Conservation (phyloP, 179 eudicot species). For the Sideroxylon spinosum region DNA sequence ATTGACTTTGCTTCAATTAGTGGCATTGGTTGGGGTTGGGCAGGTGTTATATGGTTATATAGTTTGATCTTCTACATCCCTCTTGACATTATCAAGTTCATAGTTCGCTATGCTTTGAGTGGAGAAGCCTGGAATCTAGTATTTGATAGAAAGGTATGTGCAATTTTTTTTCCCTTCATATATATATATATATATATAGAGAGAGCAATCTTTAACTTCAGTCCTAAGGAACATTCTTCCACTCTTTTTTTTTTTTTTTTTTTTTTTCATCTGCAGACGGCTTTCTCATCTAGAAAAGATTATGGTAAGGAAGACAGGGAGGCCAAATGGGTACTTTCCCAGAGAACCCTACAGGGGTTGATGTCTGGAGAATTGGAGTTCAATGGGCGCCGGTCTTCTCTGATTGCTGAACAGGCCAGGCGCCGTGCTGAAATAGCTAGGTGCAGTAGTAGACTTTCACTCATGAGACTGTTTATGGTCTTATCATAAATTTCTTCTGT, state of each 20-base stretch:
- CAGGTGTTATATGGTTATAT: slow-evolving; percentile 77
- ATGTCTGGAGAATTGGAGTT: slow-evolving; percentile 36
- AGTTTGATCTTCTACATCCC: slow-evolving; percentile 64
- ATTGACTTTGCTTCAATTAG: slow-evolving; percentile 57
- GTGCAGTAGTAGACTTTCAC: slow-evolving; percentile 16
- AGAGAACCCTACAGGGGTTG: slow-evolving; percentile 44
- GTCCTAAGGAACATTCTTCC: background rate
- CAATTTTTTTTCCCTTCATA: background rate
- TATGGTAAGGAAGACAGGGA: slow-evolving; percentile 59
- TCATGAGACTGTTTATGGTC: too few species aligned
- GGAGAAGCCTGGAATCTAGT: slow-evolving; percentile 63
- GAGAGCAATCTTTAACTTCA: background rate
- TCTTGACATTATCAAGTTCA: slow-evolving; percentile 62
- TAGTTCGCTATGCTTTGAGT: slow-evolving; percentile 52
- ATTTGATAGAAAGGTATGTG: slow-evolving; percentile 53
- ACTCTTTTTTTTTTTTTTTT: slow-evolving; percentile 6
- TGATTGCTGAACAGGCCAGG: slow-evolving; percentile 63
- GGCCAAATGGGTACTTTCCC: slow-evolving; percentile 54
- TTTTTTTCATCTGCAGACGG: slow-evolving; percentile 51
- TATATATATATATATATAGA: background rate
- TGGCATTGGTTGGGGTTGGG: slow-evolving; percentile 91
- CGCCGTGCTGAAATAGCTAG: slow-evolving; percentile 74
- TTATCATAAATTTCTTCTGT: background rate
- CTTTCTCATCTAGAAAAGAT: slow-evolving; percentile 53
- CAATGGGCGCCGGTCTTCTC: slow-evolving; percentile 25